Percentiles rank a stretch among this genome's conserved stretches.
Conservation (phyloP, 768 basidiomycete genomes). For the Mycena belliarum region DNA sequence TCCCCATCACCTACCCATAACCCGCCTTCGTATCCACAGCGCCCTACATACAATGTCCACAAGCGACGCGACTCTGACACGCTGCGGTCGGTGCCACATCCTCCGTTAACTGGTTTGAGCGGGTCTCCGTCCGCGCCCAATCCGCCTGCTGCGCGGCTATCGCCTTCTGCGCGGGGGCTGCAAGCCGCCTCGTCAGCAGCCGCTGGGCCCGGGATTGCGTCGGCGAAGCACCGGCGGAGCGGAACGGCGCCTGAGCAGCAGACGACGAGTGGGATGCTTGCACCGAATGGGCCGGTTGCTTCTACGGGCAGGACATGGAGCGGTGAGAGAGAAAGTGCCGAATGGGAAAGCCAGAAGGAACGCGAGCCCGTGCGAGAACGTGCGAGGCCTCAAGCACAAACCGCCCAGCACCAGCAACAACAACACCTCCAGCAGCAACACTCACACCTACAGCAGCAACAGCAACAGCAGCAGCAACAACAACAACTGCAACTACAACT, state of each 20-base stretch:
- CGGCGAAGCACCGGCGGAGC: slow-evolving; percentile 59
- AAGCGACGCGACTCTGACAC: slow-evolving; percentile 79
- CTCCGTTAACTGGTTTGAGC: slow-evolving; percentile 34
- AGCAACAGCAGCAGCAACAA: slow-evolving; percentile 30
- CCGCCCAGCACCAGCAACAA: slow-evolving; percentile 33
- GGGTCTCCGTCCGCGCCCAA: slow-evolving; percentile 62
- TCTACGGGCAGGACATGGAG: slow-evolving; percentile 45
- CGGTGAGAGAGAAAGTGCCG: slow-evolving; percentile 40
- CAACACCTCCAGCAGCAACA: too few species aligned
- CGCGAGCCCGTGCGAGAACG: slow-evolving; percentile 34
- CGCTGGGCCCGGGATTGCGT: slow-evolving; percentile 23
- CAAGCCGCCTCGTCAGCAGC: slow-evolving; percentile 23
- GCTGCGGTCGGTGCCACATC: slow-evolving; percentile 50
- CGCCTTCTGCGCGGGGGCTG: slow-evolving; percentile 31
- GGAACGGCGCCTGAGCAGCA: slow-evolving; percentile 67
- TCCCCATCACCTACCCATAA: slow-evolving; percentile 52
- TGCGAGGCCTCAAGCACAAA: slow-evolving; percentile 26
- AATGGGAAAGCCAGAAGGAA: slow-evolving; percentile 38
- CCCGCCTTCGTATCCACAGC: slow-evolving; percentile 42
- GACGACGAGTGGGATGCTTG: slow-evolving; percentile 42
- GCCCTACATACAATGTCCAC: slow-evolving; percentile 41
- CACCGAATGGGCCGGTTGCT: slow-evolving; percentile 22
- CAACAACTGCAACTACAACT: slow-evolving; percentile 29
- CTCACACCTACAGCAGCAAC: slow-evolving; percentile 26
- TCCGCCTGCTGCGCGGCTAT: slow-evolving; percentile 28